Conservation (phyloP, 805 yeast species). For the Ogataea sp. region DNA sequence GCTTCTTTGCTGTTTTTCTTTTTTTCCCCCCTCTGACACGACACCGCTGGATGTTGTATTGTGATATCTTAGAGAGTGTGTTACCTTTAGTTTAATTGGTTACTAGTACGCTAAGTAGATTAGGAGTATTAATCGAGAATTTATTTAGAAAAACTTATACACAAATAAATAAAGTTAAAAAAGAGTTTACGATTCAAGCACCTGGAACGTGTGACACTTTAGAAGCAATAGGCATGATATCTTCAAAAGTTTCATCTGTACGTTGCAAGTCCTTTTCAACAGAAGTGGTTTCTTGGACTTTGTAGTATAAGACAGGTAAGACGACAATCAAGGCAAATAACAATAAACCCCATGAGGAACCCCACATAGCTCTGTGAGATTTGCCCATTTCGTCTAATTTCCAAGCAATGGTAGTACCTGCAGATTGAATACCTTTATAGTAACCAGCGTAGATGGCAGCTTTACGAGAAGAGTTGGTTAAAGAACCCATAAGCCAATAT, state of each 20-base stretch:
- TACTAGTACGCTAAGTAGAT: no score
- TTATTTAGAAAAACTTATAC: no score
- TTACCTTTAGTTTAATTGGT: no score
- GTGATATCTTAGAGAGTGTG: no score
- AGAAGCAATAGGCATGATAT: slow-evolving; percentile 2
- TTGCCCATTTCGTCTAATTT: slow-evolving; percentile 33
- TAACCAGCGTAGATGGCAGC: slow-evolving; percentile 51
- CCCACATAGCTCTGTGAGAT: slow-evolving; percentile 35
- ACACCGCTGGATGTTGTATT: no score
- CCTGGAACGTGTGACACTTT: no score
- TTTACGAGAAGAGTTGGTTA: slow-evolving; percentile 49
- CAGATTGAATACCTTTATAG: slow-evolving; percentile 57
- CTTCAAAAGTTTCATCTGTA: slow-evolving; percentile 9
- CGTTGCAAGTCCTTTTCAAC: slow-evolving; percentile 14
- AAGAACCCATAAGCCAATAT: slow-evolving; percentile 52
- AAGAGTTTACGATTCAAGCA: no score
- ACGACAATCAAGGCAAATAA: slow-evolving; percentile 41
- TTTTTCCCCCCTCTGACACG: no score
- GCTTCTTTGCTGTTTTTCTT: no score
- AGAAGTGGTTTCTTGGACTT: slow-evolving; percentile 36
- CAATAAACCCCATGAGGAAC: slow-evolving; percentile 43
- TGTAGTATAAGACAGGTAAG: slow-evolving; percentile 35
- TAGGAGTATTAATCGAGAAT: no score
- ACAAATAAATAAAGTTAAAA: no score
- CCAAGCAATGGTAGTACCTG: slow-evolving; percentile 58